phyloP scores from a whole-genome alignment of 306 rosid species.

The Fragaria iinumae region DNA sequence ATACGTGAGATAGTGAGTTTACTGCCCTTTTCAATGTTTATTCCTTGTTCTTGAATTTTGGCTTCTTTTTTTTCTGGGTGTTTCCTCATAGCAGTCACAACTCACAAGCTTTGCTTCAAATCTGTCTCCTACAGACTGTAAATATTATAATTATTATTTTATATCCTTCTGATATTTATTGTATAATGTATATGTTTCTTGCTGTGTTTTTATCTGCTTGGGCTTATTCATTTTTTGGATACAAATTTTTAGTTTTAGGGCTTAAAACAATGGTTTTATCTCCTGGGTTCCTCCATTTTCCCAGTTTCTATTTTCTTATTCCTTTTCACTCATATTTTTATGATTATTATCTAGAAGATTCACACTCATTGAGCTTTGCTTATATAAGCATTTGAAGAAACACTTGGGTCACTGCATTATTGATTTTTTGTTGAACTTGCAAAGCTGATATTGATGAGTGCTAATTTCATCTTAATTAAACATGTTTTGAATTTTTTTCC shows the following conservation, averaged over 20 bases:
- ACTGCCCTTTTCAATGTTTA: conserved; percentile 73
- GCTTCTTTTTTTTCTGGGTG: conserved; percentile 40
- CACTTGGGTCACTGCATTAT: conserved; percentile 12
- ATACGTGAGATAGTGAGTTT: conserved; percentile 48
- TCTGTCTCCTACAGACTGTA: conserved; percentile 33
- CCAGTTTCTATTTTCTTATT: conserved; percentile 25
- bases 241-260: conserved; percentile 40
- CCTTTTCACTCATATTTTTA: neutral
- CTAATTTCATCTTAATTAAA: too few relatives aligned
- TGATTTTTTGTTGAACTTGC: conserved; percentile 6
- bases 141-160: neutral
- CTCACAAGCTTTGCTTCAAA: conserved; percentile 24
- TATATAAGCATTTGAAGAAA: conserved; percentile 28
- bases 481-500: too few relatives aligned
- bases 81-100: conserved; percentile 23
- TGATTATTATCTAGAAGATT: conserved; percentile 23
- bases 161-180: conserved; percentile 2
- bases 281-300: conserved; percentile 54
- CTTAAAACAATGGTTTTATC: conserved; percentile 51
- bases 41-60: conserved; percentile 64
- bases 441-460: conserved; percentile 17
- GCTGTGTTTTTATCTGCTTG: conserved; percentile 45
- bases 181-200: neutral
- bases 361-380: conserved; percentile 46
- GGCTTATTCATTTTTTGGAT: conserved; percentile 35